Percentiles rank a stretch among this genome's conserved stretches.
phyloP scores from a whole-genome alignment of 352 stramenopile genomes.

The Sclerospora graminicola region DNA sequence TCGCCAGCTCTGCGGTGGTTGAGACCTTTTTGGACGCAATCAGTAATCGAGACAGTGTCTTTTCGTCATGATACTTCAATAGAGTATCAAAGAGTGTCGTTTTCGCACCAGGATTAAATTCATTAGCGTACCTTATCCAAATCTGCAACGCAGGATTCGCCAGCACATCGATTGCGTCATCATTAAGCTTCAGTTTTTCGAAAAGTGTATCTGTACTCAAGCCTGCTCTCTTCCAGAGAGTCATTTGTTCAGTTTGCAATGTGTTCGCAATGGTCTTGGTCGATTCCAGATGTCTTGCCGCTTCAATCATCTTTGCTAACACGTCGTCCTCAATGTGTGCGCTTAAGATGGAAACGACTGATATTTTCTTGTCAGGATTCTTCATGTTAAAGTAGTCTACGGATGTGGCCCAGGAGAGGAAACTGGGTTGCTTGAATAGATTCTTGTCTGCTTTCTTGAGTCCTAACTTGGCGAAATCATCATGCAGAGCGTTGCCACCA shows the following conservation, averaged over 20 bases:
- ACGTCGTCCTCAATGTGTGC: neutral
- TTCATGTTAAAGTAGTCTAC: neutral
- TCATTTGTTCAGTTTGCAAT: neutral
- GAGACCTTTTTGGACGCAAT: neutral
- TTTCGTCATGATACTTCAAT: neutral
- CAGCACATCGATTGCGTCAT: neutral
- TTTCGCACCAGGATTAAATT: neutral
- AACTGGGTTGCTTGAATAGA: neutral
- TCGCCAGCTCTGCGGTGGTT: neutral
- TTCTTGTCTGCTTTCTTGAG: too few relatives aligned
- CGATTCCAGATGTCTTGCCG: neutral
- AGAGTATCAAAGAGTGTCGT: neutral
- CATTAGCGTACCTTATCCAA: neutral
- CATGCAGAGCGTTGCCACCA: too few relatives aligned
- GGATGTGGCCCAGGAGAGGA: neutral
- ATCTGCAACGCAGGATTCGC: neutral
- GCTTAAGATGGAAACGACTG: neutral
- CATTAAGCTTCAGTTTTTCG: neutral
- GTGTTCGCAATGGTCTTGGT: neutral
- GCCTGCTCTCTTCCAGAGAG: neutral
- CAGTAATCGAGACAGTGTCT: neutral
- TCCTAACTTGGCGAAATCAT: too few relatives aligned
- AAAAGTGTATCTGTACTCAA: neutral
- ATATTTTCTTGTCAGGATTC: neutral
- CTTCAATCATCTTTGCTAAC: neutral